Evolutionary conservation across 2,329 filamentous ascomycete species (phyloP).

Genomic region (Sphaerulina populicola): DNA sequence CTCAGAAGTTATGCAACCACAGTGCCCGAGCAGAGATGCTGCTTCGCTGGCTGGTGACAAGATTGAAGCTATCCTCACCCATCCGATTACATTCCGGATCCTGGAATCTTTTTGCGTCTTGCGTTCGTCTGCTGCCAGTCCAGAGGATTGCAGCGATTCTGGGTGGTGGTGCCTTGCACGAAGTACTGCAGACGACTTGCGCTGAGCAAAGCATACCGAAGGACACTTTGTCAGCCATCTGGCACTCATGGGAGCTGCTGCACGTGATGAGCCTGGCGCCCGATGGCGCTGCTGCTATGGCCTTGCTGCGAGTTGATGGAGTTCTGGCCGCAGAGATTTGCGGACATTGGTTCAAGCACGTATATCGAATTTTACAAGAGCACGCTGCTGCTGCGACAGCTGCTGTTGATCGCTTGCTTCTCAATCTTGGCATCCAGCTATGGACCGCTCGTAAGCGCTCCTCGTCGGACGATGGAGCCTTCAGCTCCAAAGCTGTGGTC

Average conservation of each 20-base stretch:
- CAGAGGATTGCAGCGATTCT: constrained; percentile 64
- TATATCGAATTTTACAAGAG: constrained; percentile 3
- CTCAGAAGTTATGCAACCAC: constrained; percentile 28
- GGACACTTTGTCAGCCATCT: constrained; percentile 10
- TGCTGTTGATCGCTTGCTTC: background rate
- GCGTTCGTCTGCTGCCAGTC: constrained; percentile 58
- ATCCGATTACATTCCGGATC: constrained; percentile 39
- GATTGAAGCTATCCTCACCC: constrained; percentile 41
- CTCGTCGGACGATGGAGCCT: constrained; percentile 21
- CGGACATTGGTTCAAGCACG: constrained; percentile 22
- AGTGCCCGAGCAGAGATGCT: constrained; percentile 49
- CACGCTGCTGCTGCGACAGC: background rate
- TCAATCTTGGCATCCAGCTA: constrained; percentile 21
- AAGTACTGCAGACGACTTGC: constrained; percentile 54
- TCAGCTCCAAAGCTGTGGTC: constrained; percentile 24
- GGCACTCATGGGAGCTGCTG: constrained; percentile 14
- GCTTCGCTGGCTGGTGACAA: constrained; percentile 57
- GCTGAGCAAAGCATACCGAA: constrained; percentile 4
- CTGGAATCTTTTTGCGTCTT: constrained; percentile 54
- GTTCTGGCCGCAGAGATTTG: constrained; percentile 21
- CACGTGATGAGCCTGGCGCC: constrained; percentile 15
- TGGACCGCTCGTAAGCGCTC: constrained; percentile 25
- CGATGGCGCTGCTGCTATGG: constrained; percentile 21
- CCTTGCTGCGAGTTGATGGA: constrained; percentile 19
- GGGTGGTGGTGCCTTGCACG: constrained; percentile 59